Evolutionary conservation across 768 basidiomycete species (phyloP).

Genomic region (Russula sp.): DNA sequence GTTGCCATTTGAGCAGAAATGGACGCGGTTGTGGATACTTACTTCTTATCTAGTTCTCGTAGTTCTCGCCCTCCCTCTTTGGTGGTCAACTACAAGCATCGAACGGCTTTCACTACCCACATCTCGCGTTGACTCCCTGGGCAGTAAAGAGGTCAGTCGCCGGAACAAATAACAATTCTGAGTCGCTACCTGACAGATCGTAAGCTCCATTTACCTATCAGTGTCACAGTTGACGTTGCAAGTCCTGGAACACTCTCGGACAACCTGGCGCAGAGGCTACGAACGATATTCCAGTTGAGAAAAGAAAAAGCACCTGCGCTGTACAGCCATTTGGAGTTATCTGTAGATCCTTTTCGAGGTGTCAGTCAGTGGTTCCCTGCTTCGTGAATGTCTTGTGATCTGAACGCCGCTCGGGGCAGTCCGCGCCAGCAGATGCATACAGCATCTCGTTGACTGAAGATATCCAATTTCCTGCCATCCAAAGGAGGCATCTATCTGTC

Average conservation of each 20-base stretch:
- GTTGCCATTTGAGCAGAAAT: slow-evolving; percentile 10
- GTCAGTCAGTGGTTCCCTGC: slow-evolving; percentile 12
- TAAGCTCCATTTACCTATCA: slow-evolving; percentile 20
- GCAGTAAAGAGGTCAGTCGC: slow-evolving; percentile 15
- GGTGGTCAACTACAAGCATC: slow-evolving; percentile 93
- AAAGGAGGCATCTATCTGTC: slow-evolving; percentile 15
- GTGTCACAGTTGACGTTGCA: slow-evolving; percentile 3
- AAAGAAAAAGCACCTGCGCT: not conserved
- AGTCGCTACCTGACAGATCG: not conserved
- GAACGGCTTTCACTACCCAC: slow-evolving; percentile 66
- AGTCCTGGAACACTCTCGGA: not conserved
- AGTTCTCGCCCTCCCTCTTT: slow-evolving; percentile 73
- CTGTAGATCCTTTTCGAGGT: slow-evolving; percentile 9
- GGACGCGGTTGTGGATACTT: slow-evolving; percentile 49
- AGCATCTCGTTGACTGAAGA: slow-evolving; percentile 9
- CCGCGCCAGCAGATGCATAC: slow-evolving; percentile 4
- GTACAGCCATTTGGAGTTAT: slow-evolving; percentile 16
- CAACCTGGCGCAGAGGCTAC: not conserved
- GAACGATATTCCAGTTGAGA: slow-evolving; percentile 7
- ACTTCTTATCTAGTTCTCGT: slow-evolving; percentile 73
- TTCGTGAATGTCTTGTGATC: slow-evolving; percentile 8
- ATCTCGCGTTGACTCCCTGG: slow-evolving; percentile 9
- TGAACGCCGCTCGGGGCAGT: slow-evolving; percentile 6
- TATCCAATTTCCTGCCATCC: slow-evolving; percentile 2
- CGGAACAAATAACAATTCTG: not conserved